Conservation (phyloP, 2,329 filamentous ascomycete genomes). For the Aspergillus sp. region DNA sequence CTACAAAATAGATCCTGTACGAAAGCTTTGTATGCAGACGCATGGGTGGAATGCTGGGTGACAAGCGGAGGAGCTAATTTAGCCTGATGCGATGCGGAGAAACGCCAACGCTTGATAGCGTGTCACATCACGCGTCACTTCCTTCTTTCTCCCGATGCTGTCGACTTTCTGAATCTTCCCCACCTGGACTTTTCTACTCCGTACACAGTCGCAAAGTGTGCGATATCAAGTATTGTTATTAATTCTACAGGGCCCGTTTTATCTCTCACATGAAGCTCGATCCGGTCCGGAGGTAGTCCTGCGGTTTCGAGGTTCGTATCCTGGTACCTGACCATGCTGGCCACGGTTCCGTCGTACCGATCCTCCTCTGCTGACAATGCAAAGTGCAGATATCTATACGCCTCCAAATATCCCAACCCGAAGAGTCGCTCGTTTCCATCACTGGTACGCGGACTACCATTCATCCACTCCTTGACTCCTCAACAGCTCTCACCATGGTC, state of each 20-base stretch:
- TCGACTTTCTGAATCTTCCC: neutral
- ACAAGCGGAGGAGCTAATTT: neutral
- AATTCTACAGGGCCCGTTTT: too few species aligned
- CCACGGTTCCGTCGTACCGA: too few species aligned
- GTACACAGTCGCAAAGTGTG: neutral
- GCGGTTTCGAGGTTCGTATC: too few species aligned
- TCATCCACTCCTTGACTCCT: neutral
- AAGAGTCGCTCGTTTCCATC: too few species aligned
- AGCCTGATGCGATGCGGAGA: conserved; percentile 5
- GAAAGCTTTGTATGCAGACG: too few species aligned
- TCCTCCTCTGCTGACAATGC: too few species aligned
- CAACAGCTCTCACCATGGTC: neutral
- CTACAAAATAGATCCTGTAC: neutral
- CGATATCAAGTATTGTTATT: neutral
- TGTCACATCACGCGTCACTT: conserved; percentile 12
- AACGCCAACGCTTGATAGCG: conserved; percentile 7
- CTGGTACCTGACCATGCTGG: too few species aligned
- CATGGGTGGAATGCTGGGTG: neutral
- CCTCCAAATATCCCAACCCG: too few species aligned
- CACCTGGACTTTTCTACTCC: neutral
- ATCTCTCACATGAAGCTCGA: too few species aligned
- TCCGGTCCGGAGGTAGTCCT: too few species aligned
- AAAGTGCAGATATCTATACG: too few species aligned
- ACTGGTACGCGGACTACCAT: neutral
- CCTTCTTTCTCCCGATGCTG: neutral